These are phyloP conservation scores for Phalaenopsis aphrodite DNA, from an alignment of 106 monocot species.

Conservation along the genomic window DNA sequence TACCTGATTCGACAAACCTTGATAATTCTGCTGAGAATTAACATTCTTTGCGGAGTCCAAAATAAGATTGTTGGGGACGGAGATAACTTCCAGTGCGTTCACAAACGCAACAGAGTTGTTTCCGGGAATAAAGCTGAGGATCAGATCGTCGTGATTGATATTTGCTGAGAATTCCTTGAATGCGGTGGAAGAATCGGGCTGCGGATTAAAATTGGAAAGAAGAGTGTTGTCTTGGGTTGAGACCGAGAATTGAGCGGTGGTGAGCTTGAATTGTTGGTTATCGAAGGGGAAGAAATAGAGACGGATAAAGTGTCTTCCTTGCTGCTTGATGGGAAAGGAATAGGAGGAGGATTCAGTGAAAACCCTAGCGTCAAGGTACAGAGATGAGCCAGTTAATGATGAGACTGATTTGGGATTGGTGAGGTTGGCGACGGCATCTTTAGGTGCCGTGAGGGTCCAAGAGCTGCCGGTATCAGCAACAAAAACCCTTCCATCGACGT, in stretches of 20 bases:
- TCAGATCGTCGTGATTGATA: not conserved
- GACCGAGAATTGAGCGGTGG: conserved; percentile 3
- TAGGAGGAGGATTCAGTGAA: conserved; percentile 3
- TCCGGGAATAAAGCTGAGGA: conserved; percentile 2
- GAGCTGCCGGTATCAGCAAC: conserved; percentile 29
- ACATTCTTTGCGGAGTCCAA: conserved; percentile 26
- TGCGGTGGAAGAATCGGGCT: not conserved
- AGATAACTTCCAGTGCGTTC: conserved; percentile 9
- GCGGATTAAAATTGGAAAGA: not conserved
- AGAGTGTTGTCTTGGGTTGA: conserved; percentile 2
- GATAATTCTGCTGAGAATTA: conserved; percentile 16
- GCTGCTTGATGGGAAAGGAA: conserved; percentile 6
- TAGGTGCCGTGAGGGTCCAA: conserved; percentile 23
- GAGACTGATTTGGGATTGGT: conserved; percentile 26
- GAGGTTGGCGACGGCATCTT: conserved; percentile 22
- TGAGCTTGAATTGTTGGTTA: not conserved
- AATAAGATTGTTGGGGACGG: conserved; percentile 36
- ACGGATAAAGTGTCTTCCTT: conserved; percentile 12
- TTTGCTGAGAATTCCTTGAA: conserved; percentile 8
- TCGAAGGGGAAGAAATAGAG: conserved; percentile 14
- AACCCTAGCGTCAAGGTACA: conserved; percentile 6
- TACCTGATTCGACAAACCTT: conserved; percentile 26
- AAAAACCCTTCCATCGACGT: conserved; percentile 30
- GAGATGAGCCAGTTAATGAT: conserved; percentile 7
- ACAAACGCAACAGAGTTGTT: conserved; percentile 7